phyloP scores from a whole-genome alignment of 176 grass and related monocot species.

The Zea luxurians region DNA sequence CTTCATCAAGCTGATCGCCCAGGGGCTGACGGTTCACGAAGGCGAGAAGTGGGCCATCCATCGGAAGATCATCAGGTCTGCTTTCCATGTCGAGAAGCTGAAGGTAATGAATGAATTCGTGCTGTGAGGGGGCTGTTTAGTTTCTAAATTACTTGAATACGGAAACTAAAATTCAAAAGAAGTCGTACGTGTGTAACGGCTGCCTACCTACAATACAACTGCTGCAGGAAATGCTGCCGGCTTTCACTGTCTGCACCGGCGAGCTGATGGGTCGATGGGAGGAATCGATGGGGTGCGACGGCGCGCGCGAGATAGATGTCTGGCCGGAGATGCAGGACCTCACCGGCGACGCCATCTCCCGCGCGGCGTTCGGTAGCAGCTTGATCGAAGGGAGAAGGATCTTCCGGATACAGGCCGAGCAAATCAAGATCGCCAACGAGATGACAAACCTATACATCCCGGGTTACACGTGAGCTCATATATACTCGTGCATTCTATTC shows the following conservation, averaged over 20 bases:
- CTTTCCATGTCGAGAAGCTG: conserved; percentile 63
- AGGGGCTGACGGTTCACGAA: conserved; percentile 24
- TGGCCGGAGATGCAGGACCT: conserved; percentile 44
- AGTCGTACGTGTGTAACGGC: too few relatives aligned
- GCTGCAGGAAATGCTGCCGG: conserved; percentile 46
- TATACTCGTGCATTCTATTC: neutral
- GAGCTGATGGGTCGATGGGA: conserved; percentile 48
- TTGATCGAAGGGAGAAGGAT: conserved; percentile 55
- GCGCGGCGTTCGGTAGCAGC: conserved; percentile 70
- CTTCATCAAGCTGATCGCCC: neutral
- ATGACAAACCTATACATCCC: conserved; percentile 35
- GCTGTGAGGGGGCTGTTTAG: too few relatives aligned
- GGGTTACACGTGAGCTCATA: conserved; percentile 31
- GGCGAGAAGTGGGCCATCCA: conserved; percentile 60
- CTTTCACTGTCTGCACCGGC: conserved; percentile 34
- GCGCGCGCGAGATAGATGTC: conserved; percentile 25
- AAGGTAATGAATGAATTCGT: conserved; percentile 42
- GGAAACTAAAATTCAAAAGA: too few relatives aligned
- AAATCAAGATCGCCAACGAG: neutral
- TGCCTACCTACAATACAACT: too few relatives aligned
- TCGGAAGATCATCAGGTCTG: conserved; percentile 52
- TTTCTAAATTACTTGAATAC: too few relatives aligned
- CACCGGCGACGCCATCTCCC: conserved; percentile 40
- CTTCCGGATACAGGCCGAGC: conserved; percentile 58
- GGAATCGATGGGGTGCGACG: neutral